Evolutionary conservation across 169 alveolate genomes (phyloP), one percentile per base, ranked within the genome.

Genomic region (Theileria annulata): DNA sequence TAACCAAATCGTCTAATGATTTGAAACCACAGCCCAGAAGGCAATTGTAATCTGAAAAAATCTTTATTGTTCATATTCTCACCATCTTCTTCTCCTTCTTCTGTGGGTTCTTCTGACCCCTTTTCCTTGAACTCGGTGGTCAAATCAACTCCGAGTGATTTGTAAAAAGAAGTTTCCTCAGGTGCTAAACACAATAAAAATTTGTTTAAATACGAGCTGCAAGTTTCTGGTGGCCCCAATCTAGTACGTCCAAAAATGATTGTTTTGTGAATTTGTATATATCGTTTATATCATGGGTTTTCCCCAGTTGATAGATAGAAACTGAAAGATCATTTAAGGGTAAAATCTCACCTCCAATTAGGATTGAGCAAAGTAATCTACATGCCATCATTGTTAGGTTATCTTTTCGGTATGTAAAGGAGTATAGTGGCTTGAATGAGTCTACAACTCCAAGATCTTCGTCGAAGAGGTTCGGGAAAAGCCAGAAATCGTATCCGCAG

Each of bases 371-470:
- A 68, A 92, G 77, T 67, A 90, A 64, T 56, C 96, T 81, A 62
- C 93, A 86, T 48, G 88, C 63, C 42, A 92, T 51, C 87, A 92
- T 76, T 62, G 78, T 31, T 84, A 87, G 71, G 6, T 87, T 83
- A 71, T 92, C 95, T 25, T 78, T 90, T 66, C 96, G 87, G 70
- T 78, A 81, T 27, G 64, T 51, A 75, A 91, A 69, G 47, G 91
- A 80, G 80, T 92, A 88, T 5, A 92, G 49, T 13, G 96, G 96
- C 31, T 72, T 88, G 85, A 92, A 92, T 3, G 96, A 92, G 80
- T 92, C 96, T n/a, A 92, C 79, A 28, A 92, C 95, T 49, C 93
- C 95, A n/a, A 92, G 88, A 17, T 92, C 96, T 77, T 92, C 96
- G 81, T 92, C 95, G 80, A 92, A 92, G 54, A 92, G 86, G 75